Evolutionary conservation across 1,284 basidiomycete species (phyloP), one percentile per base, ranked within the genome.

Genomic region (Cutaneotrichosporon cyanovorans): DNA sequence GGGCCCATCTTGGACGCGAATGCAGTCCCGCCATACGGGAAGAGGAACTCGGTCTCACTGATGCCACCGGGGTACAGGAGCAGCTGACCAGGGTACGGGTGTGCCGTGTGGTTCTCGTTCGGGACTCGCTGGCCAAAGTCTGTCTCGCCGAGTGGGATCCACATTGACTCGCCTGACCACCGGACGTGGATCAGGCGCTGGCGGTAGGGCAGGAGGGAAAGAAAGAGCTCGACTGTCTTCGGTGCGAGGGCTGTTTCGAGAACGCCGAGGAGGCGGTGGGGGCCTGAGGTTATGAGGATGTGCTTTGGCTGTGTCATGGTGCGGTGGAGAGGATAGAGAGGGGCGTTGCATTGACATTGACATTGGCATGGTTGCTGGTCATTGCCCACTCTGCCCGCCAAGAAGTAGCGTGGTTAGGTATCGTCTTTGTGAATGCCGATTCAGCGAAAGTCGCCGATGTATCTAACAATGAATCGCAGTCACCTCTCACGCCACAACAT

Each of bases 101-200:
- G 50, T 14, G 46, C 40, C 14, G 53, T 56, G 44, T 56, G 53
- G 45, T 56, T 56, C 40, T 56, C 53, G 32, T 40, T 47, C 4
- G 50, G 50, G n/a, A 56, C 25, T 6, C 14, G 6, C 11, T 30
- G 20, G 2, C 40, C 48, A 28, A 38, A 48, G 4, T 41, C 38
- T 9, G 46, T 45, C 35, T 51, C 45, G 44, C 53, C 53, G 5
- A 52, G 42, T 8, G 53, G 53, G 15, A 56, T 50, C 53, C 53
- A 56, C 38, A 56, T 43, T 20, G 46, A 50, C 42, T 56, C 53
- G 20, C 53, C 53, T 16, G 40, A 45, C 53, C 53, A 56, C 10
- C 53, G 50, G 23, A 56, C 53, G 42, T 56, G 53, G 47, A 56
- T 56, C 15, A 52, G 43, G 20, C 39, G 28, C 36, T 49, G 46